Percentiles rank a stretch among this genome's conserved stretches.
Evolutionary conservation across 805 yeast genomes (phyloP).

Genomic region (Ogataea minuta): DNA sequence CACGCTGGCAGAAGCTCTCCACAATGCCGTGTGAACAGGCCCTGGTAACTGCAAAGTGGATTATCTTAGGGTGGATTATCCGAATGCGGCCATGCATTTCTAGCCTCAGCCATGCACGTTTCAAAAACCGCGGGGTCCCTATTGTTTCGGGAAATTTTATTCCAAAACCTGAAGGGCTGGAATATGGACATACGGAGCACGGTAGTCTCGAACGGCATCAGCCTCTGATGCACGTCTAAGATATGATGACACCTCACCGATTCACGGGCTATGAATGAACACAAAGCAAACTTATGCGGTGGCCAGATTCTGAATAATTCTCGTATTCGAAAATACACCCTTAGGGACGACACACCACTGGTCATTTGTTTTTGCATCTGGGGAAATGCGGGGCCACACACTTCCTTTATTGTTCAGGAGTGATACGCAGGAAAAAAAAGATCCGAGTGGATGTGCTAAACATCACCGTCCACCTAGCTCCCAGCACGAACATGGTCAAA

Average conservation of each 20-base stretch:
- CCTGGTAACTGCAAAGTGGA: neutral
- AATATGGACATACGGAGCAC: no score
- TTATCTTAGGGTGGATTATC: conserved; percentile 3
- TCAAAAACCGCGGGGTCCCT: conserved; percentile 7
- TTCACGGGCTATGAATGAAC: no score
- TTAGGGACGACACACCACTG: neutral
- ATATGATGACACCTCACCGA: no score
- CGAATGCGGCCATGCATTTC: conserved; percentile 3
- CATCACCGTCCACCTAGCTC: neutral
- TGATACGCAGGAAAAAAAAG: neutral
- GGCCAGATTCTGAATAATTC: neutral
- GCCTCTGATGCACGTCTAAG: no score
- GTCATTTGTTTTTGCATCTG: neutral
- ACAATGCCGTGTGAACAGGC: neutral
- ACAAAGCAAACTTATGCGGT: no score
- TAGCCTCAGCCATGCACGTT: conserved; percentile 4
- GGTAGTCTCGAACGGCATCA: no score
- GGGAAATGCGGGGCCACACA: conserved; percentile 8
- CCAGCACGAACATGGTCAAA: neutral
- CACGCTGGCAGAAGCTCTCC: no score
- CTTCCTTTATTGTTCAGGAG: neutral
- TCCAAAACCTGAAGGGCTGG: neutral
- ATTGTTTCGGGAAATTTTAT: conserved; percentile 4
- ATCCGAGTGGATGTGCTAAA: no score
- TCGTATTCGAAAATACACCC: neutral